These are phyloP conservation scores for Pythium guiyangense DNA, from an alignment of 352 stramenopile genomes.

Conservation along the genomic window DNA sequence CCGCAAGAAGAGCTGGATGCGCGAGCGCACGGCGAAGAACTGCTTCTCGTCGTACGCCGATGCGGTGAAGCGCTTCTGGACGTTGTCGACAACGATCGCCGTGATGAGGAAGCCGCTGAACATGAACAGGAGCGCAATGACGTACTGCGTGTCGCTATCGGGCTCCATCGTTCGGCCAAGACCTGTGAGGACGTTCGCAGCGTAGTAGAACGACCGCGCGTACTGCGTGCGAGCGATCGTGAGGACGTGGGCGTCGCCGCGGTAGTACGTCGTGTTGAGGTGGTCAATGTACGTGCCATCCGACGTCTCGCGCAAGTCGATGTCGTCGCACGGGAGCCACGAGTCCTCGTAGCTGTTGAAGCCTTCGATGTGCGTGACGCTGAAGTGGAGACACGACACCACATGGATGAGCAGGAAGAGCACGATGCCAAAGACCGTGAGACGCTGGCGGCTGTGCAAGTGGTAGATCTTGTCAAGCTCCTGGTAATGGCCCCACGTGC, in stretches of 20 bases:
- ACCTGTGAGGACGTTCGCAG: conserved; percentile 25
- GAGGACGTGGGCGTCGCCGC: conserved; percentile 14
- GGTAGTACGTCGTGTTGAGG: conserved; percentile 15
- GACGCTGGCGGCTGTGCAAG: conserved; percentile 35
- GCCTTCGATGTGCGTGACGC: conserved; percentile 31
- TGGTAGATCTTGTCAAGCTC: conserved; percentile 40
- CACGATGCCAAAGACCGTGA: conserved; percentile 34
- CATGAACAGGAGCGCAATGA: conserved; percentile 41
- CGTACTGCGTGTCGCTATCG: conserved; percentile 29
- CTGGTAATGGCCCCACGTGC: conserved; percentile 18
- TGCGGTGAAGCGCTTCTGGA: conserved; percentile 46
- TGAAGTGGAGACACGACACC: conserved; percentile 37
- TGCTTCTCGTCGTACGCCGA: conserved; percentile 46
- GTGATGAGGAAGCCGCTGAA: conserved; percentile 47
- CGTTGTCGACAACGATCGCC: too few relatives aligned
- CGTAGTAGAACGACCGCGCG: conserved; percentile 31
- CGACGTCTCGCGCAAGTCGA: conserved; percentile 12
- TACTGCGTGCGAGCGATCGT: conserved; percentile 23
- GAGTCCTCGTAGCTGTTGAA: conserved; percentile 24
- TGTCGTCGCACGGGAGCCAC: conserved; percentile 29
- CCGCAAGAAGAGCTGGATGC: conserved; percentile 39
- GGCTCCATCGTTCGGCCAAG: conserved; percentile 36
- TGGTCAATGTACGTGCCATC: conserved; percentile 14
- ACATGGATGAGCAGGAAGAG: conserved; percentile 54
- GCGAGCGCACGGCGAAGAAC: conserved; percentile 35